Conservation (phyloP, 1,284 basidiomycete species). For the Heterobasidion annosum region DNA sequence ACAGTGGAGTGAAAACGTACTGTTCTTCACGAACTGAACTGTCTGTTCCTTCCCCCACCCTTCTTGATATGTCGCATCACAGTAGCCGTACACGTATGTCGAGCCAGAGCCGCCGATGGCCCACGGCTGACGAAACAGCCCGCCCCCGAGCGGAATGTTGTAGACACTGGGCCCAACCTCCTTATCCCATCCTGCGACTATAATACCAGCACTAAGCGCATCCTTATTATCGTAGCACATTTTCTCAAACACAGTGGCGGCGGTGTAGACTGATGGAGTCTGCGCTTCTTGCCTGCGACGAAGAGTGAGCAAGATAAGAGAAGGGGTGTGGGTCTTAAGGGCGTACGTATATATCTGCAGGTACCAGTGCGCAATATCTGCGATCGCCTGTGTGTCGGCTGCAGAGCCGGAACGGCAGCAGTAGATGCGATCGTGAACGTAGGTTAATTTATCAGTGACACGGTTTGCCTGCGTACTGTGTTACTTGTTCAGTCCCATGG, state of each 20-base stretch:
- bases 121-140: conserved; percentile 93
- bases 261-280: conserved; percentile 74
- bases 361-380: conserved; percentile 86
- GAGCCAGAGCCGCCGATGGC: conserved; percentile 96
- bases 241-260: conserved; percentile 82
- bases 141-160: conserved; percentile 93
- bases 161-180: conserved; percentile 91
- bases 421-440: conserved; percentile 96
- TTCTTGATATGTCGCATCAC: conserved; percentile 95
- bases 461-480: conserved; percentile 70
- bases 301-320: background rate
- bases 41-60: conserved; percentile 93
- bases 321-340: background rate
- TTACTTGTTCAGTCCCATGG: no score
- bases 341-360: conserved; percentile 75
- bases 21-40: conserved; percentile 92
- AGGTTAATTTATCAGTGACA: conserved; percentile 97
- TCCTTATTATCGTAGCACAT: conserved; percentile 97
- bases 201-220: conserved; percentile 85
- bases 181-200: conserved; percentile 97
- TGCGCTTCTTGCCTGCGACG: conserved; percentile 51
- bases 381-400: conserved; percentile 96
- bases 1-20: conserved; percentile 39
- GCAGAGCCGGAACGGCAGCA: conserved; percentile 98
- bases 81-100: conserved; percentile 98